These are phyloP conservation scores for Ophiosphaerella korrae DNA, from an alignment of 2,329 filamentous ascomycete species.

Conservation along the genomic window DNA sequence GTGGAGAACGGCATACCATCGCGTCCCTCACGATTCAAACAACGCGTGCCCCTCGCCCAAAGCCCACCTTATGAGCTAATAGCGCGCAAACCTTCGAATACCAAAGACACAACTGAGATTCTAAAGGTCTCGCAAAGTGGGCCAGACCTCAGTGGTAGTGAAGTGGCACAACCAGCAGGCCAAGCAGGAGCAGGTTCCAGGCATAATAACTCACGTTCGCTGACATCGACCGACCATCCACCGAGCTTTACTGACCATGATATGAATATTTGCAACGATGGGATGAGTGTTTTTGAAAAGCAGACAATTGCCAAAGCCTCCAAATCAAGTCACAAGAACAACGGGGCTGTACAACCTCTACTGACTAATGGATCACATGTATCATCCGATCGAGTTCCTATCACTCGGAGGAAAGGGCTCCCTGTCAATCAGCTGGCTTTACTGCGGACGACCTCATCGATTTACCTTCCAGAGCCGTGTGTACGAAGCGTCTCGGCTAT, in stretches of 20 bases:
- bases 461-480: slow-evolving; percentile 31
- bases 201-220: too few relatives aligned
- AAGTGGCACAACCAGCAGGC: too few relatives aligned
- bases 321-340: too few relatives aligned
- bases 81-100: neutral
- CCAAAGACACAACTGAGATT: neutral
- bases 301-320: too few relatives aligned
- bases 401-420: slow-evolving; percentile 24
- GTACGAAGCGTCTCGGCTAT: slow-evolving; percentile 22
- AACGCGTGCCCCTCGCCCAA: slow-evolving; percentile 1
- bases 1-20: slow-evolving; percentile 28
- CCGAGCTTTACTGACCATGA: neutral
- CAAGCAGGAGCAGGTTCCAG: too few relatives aligned
- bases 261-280: too few relatives aligned
- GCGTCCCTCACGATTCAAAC: slow-evolving; percentile 29
- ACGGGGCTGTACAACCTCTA: too few relatives aligned
- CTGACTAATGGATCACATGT: too few relatives aligned
- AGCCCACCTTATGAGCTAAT: neutral
- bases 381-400: neutral
- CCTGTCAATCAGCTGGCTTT: slow-evolving; percentile 35
- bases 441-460: slow-evolving; percentile 32
- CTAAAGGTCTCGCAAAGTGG: neutral
- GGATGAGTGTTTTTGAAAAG: too few relatives aligned
- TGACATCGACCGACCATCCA: too few relatives aligned
- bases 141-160: too few relatives aligned